Conservation (phyloP, 129 eudicot species). For the Smallanthus sonchifolius region DNA sequence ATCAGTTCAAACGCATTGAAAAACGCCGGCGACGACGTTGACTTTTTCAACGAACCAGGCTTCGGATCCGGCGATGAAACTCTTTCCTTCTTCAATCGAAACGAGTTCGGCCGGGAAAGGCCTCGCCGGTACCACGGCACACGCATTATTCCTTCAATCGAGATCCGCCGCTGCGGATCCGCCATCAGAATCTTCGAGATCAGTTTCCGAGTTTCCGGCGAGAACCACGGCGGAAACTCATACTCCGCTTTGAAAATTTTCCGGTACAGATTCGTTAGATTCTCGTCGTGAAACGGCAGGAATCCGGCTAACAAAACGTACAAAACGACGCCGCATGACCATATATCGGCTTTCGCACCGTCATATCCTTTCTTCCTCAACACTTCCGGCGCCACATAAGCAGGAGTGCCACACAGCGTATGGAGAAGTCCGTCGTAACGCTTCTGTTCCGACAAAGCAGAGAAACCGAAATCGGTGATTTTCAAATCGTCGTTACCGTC, state of each 20-base stretch:
- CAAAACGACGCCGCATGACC: slow-evolving; percentile 32
- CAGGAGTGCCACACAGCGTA: slow-evolving; percentile 38
- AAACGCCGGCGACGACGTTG: slow-evolving; percentile 32
- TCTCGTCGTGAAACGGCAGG: slow-evolving; percentile 30
- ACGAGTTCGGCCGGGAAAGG: slow-evolving; percentile 7
- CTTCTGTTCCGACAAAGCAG: slow-evolving; percentile 35
- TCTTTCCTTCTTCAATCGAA: slow-evolving; percentile 12
- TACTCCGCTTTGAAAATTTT: slow-evolving; percentile 27
- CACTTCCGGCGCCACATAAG: slow-evolving; percentile 40
- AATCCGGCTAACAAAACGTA: slow-evolving; percentile 21
- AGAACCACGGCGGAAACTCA: slow-evolving; percentile 39
- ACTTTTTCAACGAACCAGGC: slow-evolving; percentile 27
- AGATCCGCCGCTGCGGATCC: slow-evolving; percentile 38
- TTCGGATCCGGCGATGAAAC: slow-evolving; percentile 11
- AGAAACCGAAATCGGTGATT: slow-evolving; percentile 50
- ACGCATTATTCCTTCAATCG: slow-evolving; percentile 36
- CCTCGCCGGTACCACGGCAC: slow-evolving; percentile 33
- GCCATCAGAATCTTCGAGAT: slow-evolving; percentile 37
- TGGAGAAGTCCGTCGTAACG: slow-evolving; percentile 29
- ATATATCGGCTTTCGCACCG: slow-evolving; percentile 25
- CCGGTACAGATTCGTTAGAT: slow-evolving; percentile 18
- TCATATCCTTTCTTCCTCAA: slow-evolving; percentile 26
- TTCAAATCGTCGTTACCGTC: slow-evolving; percentile 33
- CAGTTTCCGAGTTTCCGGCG: slow-evolving; percentile 30
- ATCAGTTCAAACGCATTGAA: slow-evolving; percentile 36